Base-by-base conservation (phyloP, 768 basidiomycete species). In the Paxillus ammoniavirescens region DNA sequence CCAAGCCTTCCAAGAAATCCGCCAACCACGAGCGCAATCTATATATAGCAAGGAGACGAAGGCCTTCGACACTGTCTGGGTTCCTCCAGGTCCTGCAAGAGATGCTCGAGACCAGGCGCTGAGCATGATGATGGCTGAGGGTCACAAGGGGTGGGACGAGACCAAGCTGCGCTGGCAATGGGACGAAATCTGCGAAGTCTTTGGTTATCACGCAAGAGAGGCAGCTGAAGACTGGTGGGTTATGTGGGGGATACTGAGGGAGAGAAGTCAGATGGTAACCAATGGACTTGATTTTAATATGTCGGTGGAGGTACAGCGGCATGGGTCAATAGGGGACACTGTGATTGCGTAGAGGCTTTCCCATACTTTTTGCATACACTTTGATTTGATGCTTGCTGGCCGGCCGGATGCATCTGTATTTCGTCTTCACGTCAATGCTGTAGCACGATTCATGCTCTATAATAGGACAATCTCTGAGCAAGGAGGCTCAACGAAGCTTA, bases 191-290 rank as follows among this genome's bases (percentile, higher is more conserved):
- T 70, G 81, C 48, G 75, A 74, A 28, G 66, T 84, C 59, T 82
- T 79, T 59, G 67, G 71, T n/a, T 79, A 83, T 61, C 77, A 82
- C 61, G 77, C 81, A 4, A 72, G 71, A 42, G 83, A 87, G 56
- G 75, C 76, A 42, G 84, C 80, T 17, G 83, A 83, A 53, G 82
- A 82, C 62, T 86, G 83, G 82, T 87, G 83, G 83, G 77, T 78
- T 10, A 78, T 78, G 51, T 83, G 82, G 82, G 82, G 82, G 7
- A 55, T 69, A 5, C 63, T 82, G 59, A 72, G 73, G 43, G 73
- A 81, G 61, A 62, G 74, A 47, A 73, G 75, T 50, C 55, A 66
- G 30, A 46, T 52, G n/a, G 37, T 7, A 4, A 15, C 18, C 12
- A 58, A 48, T 18, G 37, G 28, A 18, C 28, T 53, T 50, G 50